Evolutionary conservation across 805 yeast species (phyloP).

Genomic region (Zygoascus flipseniorum): DNA sequence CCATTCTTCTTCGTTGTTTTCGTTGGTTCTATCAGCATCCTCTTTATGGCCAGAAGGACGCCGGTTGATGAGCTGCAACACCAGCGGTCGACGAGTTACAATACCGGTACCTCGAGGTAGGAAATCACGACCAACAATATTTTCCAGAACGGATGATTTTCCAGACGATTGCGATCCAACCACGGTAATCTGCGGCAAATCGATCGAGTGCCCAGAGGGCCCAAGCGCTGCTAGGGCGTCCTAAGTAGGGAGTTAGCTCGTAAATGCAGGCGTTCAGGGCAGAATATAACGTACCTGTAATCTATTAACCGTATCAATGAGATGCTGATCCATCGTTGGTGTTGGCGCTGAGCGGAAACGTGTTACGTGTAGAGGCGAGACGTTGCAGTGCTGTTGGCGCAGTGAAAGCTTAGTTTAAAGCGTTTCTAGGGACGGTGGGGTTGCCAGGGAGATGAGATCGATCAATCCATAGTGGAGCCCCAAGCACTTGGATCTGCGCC

Average conservation of each 20-base stretch:
- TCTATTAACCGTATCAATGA: slow-evolving; percentile 79
- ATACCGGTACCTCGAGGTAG: slow-evolving; percentile 90
- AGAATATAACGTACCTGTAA: slow-evolving; percentile 33
- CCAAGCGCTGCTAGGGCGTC: slow-evolving; percentile 97
- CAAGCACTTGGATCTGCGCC: too few species aligned
- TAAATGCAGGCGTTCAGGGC: not conserved
- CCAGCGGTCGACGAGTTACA: slow-evolving; percentile 82
- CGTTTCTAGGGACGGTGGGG: too few species aligned
- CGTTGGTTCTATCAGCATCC: slow-evolving; percentile 1
- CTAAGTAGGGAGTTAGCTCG: slow-evolving; percentile 23
- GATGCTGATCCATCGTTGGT: slow-evolving; percentile 56
- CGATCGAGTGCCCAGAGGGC: slow-evolving; percentile 87
- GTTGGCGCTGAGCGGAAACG: slow-evolving; percentile 1
- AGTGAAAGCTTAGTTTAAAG: not conserved
- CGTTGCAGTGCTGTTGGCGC: not conserved
- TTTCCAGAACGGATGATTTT: slow-evolving; percentile 81
- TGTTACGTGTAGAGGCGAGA: not conserved
- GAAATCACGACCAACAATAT: slow-evolving; percentile 86
- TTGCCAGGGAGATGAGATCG: too few species aligned
- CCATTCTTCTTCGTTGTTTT: slow-evolving; percentile 58
- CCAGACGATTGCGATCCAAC: slow-evolving; percentile 91
- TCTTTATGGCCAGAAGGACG: not conserved
- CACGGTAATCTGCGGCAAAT: slow-evolving; percentile 89
- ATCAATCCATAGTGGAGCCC: too few species aligned
- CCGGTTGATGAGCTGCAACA: slow-evolving; percentile 65